A percentile compares a stretch with the other conserved stretches of the same genome.
These are phyloP conservation scores for Chlorella sorokiniana DNA, from an alignment of 139 green algal species.

Conservation along the genomic window DNA sequence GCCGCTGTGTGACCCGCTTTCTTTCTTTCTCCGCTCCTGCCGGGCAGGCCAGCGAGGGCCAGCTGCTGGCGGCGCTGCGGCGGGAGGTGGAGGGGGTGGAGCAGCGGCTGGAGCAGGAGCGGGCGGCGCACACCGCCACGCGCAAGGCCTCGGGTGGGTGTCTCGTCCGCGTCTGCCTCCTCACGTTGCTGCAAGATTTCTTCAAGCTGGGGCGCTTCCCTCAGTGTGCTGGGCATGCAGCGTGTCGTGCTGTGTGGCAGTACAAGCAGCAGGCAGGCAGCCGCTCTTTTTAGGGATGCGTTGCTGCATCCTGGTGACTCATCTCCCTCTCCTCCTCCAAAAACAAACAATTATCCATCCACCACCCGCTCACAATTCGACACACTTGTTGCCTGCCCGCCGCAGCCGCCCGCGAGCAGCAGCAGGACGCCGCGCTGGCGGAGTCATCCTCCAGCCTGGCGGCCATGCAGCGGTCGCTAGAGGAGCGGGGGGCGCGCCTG, in stretches of 20 bases:
- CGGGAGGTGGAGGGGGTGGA: conserved; percentile 61
- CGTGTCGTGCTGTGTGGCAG: too few relatives aligned
- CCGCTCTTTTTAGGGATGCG: too few relatives aligned
- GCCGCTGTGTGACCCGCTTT: too few relatives aligned
- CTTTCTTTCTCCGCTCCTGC: not conserved
- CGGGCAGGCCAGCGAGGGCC: conserved; percentile 38
- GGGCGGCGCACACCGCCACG: conserved; percentile 30
- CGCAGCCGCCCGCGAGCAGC: conserved; percentile 55
- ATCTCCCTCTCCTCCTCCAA: not conserved
- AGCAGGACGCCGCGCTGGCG: conserved; percentile 61
- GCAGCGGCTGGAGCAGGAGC: conserved; percentile 65
- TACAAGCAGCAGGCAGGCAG: too few relatives aligned
- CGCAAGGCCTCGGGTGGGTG: conserved; percentile 3
- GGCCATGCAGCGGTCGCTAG: conserved; percentile 54
- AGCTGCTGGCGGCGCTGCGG: conserved; percentile 54
- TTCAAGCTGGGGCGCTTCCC: too few relatives aligned
- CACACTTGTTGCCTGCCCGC: not conserved
- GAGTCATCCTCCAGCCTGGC: conserved; percentile 55
- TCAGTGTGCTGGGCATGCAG: too few relatives aligned
- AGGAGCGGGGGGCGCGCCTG: conserved; percentile 40
- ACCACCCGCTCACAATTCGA: too few relatives aligned
- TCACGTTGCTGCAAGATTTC: too few relatives aligned
- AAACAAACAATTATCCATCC: too few relatives aligned
- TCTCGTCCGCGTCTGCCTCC: too few relatives aligned
- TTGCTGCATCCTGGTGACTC: too few relatives aligned